phyloP scores from a whole-genome alignment of 1,284 basidiomycete species.

The Boletus sp. region DNA sequence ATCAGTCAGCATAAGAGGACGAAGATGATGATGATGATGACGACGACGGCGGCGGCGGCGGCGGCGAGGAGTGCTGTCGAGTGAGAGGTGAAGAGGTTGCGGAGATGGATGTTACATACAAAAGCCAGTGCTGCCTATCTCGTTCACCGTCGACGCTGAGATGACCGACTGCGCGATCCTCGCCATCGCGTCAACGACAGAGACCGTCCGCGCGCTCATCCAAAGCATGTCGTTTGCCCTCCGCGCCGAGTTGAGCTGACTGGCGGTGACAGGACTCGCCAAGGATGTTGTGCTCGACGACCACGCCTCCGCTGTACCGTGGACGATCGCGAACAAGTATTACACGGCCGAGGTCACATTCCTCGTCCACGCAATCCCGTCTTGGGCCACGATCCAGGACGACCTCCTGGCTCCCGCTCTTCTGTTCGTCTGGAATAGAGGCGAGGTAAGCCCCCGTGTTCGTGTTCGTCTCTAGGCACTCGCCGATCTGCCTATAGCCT shows the following conservation, averaged over 20 bases:
- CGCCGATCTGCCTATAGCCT: conserved; percentile 37
- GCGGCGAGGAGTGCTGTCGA: background rate
- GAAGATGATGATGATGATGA: too few species aligned
- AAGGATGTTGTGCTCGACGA: conserved; percentile 22
- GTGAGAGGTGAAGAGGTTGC: background rate
- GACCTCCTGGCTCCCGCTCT: conserved; percentile 52
- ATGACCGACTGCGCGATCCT: conserved; percentile 29
- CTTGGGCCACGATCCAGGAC: conserved; percentile 35
- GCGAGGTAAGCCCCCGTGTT: conserved; percentile 44
- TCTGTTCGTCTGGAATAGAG: conserved; percentile 63
- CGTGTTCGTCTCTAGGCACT: conserved; percentile 3
- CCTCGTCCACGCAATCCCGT: conserved; percentile 43
- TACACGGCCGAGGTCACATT: conserved; percentile 78
- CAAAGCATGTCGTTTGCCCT: conserved; percentile 19
- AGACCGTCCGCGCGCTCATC: conserved; percentile 23
- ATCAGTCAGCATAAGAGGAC: conserved; percentile 13
- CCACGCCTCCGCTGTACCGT: conserved; percentile 44
- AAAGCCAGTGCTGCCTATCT: too few species aligned
- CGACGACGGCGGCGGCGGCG: too few species aligned
- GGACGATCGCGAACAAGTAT: conserved; percentile 82
- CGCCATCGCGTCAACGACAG: conserved; percentile 24
- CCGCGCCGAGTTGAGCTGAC: conserved; percentile 19
- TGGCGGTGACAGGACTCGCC: conserved; percentile 27
- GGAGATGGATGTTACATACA: too few species aligned
- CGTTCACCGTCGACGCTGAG: background rate